Conservation (phyloP, 129 eudicot species). For the Cynara cardunculus region DNA sequence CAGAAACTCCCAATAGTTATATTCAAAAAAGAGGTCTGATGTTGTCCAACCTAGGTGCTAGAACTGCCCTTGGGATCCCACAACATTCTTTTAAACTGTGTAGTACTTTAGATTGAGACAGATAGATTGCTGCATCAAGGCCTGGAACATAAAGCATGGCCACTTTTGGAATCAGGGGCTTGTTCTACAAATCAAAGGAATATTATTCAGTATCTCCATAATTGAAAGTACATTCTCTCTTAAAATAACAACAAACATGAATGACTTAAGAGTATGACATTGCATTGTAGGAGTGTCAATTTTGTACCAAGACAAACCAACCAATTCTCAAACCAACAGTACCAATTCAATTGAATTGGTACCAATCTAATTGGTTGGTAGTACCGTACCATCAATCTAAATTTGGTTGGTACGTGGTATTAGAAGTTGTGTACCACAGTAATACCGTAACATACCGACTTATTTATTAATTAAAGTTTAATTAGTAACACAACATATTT, state of each 20-base stretch:
- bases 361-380: too few relatives aligned
- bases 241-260: neutral
- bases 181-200: conserved; percentile 66
- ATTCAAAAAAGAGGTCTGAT: neutral
- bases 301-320: too few relatives aligned
- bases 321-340: too few relatives aligned
- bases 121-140: conserved; percentile 87
- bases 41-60: conserved; percentile 80
- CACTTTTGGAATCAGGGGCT: conserved; percentile 92
- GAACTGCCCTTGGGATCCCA: conserved; percentile 87
- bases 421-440: too few relatives aligned
- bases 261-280: neutral
- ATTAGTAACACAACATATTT: too few relatives aligned
- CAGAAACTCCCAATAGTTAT: neutral
- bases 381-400: too few relatives aligned
- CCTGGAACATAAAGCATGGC: conserved; percentile 93
- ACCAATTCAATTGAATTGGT: too few relatives aligned
- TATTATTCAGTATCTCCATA: conserved; percentile 5
- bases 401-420: too few relatives aligned
- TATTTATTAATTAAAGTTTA: too few relatives aligned
- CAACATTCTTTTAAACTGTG: conserved; percentile 69
- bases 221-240: neutral
- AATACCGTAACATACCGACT: too few relatives aligned
- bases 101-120: conserved; percentile 67
- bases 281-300: too few relatives aligned